These are phyloP conservation scores for Nakaseomyces bracarensis DNA, from an alignment of 1,139 yeast species.

Conservation along the genomic window DNA sequence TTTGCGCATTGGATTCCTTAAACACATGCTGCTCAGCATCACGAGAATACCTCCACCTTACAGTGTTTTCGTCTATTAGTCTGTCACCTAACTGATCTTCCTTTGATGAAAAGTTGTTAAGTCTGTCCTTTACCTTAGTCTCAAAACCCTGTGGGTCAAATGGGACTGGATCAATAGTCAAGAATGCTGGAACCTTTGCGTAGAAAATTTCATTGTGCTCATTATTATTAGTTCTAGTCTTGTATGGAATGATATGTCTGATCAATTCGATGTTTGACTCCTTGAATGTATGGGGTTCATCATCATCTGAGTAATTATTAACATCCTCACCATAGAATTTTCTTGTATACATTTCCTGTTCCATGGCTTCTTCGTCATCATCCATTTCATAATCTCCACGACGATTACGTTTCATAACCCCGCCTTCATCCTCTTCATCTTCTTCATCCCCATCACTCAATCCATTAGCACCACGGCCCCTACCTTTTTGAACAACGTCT, in stretches of 20 bases:
- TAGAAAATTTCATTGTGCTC: slow-evolving; percentile 41
- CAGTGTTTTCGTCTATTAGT: slow-evolving; percentile 67
- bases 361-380: slow-evolving; percentile 30
- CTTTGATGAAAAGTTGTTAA: slow-evolving; percentile 27
- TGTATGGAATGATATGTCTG: slow-evolving; percentile 50
- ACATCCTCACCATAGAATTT: slow-evolving; percentile 32
- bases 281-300: slow-evolving; percentile 38
- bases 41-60: slow-evolving; percentile 85
- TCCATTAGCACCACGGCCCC: slow-evolving; percentile 7
- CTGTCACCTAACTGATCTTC: slow-evolving; percentile 46
- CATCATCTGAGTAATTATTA: slow-evolving; percentile 35
- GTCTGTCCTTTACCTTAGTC: slow-evolving; percentile 34
- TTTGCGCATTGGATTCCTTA: slow-evolving; percentile 83
- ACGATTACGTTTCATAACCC: slow-evolving; percentile 13
- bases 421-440: slow-evolving; percentile 20
- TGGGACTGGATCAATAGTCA: slow-evolving; percentile 77
- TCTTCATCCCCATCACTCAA: slow-evolving; percentile 12
- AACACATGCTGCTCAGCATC: slow-evolving; percentile 53
- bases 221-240: slow-evolving; percentile 35
- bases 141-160: slow-evolving; percentile 70
- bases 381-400: slow-evolving; percentile 14
- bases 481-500: slow-evolving; percentile 7
- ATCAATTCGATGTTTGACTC: slow-evolving; percentile 58
- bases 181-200: slow-evolving; percentile 72
- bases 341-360: slow-evolving; percentile 31